Evolutionary conservation across 352 stramenopile species (phyloP).

Genomic region (Pythium dissimile): DNA sequence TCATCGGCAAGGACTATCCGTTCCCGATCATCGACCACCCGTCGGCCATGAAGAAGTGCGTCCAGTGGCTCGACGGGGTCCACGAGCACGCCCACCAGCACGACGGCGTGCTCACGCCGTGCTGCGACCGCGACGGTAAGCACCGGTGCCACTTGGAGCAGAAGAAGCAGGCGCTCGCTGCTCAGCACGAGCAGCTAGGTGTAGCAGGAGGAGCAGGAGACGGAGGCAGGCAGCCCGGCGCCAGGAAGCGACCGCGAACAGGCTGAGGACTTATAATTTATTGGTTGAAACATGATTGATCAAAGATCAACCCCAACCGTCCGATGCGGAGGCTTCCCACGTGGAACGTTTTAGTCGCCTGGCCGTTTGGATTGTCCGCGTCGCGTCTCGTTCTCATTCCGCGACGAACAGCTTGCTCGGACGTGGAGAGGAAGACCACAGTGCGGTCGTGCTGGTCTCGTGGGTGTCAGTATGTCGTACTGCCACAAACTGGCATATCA

Average conservation of each 20-base stretch:
- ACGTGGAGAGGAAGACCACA: no score
- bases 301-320: no score
- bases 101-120: conserved; percentile 24
- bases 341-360: no score
- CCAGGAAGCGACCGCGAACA: not conserved
- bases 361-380: no score
- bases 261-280: no score
- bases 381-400: no score
- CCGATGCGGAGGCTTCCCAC: no score
- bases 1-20: conserved; percentile 94
- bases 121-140: conserved; percentile 17
- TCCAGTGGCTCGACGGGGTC: conserved; percentile 79
- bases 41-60: conserved; percentile 87
- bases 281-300: no score
- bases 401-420: no score
- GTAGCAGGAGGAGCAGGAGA: not conserved
- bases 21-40: conserved; percentile 94
- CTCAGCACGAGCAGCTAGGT: not conserved
- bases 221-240: not conserved
- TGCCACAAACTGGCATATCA: no score
- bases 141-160: conserved; percentile 11
- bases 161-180: not conserved
- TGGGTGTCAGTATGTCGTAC: no score
- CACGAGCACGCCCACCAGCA: conserved; percentile 24
- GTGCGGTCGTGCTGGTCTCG: no score